Conservation (phyloP, 1,284 basidiomycete species). For the Ganoderma sinense region DNA sequence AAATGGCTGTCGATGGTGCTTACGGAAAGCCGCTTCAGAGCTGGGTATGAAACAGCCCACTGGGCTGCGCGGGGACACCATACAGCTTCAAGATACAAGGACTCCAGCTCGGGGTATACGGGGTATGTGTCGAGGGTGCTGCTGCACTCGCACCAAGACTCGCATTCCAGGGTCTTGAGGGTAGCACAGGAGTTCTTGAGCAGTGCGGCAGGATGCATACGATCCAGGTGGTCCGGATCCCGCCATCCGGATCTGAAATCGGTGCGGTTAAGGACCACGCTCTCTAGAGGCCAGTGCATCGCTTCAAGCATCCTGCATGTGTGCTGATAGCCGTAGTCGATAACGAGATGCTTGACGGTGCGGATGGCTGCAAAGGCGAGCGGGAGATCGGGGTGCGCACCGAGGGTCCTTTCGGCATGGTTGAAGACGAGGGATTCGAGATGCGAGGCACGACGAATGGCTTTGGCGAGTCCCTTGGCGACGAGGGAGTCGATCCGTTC, state of each 20-base stretch:
- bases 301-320: conserved; percentile 18
- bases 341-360: conserved; percentile 14
- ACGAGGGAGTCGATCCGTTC: neutral
- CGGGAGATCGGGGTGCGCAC: conserved; percentile 13
- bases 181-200: conserved; percentile 15
- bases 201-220: conserved; percentile 18
- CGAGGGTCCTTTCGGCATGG: conserved; percentile 9
- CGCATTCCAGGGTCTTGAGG: conserved; percentile 6
- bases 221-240: conserved; percentile 5
- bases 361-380: conserved; percentile 15
- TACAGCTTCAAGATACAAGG: neutral
- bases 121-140: conserved; percentile 14
- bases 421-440: conserved; percentile 13
- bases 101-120: conserved; percentile 8
- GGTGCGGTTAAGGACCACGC: neutral
- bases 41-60: conserved; percentile 12
- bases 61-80: conserved; percentile 13
- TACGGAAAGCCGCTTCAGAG: conserved; percentile 4
- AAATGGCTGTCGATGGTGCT: conserved; percentile 9
- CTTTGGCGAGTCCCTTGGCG: conserved; percentile 10
- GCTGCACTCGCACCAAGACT: conserved; percentile 12
- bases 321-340: conserved; percentile 14
- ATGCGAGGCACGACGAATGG: conserved; percentile 11
- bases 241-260: conserved; percentile 2
- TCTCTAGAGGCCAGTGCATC: conserved; percentile 20